Evolutionary conservation across 108 stramenopile genomes (phyloP).

Genomic region (Cyclotella atomus): DNA sequence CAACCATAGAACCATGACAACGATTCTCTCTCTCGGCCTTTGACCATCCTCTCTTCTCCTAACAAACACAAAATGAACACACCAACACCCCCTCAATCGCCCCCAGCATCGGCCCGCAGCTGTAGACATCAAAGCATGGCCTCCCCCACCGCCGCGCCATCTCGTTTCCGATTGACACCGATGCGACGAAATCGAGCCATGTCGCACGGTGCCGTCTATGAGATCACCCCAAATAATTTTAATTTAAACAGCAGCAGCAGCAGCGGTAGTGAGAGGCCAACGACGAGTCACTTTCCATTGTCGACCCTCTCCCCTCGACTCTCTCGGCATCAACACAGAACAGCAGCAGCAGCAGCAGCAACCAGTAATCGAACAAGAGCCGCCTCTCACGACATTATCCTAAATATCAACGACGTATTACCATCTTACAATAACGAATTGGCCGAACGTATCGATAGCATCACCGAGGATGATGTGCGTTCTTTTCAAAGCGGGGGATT

Average conservation of each 20-base stretch:
- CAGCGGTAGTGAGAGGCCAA: not conserved
- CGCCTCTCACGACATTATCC: slow-evolving; percentile 4
- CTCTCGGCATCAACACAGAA: not conserved
- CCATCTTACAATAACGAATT: slow-evolving; percentile 1
- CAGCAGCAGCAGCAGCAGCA: not conserved
- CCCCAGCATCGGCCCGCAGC: not conserved
- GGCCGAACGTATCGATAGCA: not conserved
- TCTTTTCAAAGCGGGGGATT: too few relatives aligned
- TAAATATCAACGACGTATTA: slow-evolving; percentile 2
- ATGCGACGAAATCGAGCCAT: not conserved
- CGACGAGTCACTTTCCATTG: not conserved
- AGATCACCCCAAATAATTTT: not conserved
- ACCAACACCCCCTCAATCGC: not conserved
- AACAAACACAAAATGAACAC: too few relatives aligned
- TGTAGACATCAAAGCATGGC: not conserved
- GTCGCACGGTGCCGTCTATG: not conserved
- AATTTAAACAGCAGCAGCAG: too few relatives aligned
- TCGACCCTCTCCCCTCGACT: not conserved
- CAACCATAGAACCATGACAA: too few relatives aligned
- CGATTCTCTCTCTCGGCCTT: too few relatives aligned
- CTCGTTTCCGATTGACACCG: not conserved
- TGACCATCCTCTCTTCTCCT: too few relatives aligned
- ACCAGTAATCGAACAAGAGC: not conserved
- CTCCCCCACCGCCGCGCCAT: not conserved
- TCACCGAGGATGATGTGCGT: not conserved